Percentiles rank a stretch among this genome's conserved stretches.
These are phyloP conservation scores for Rhamnella rubrinervis DNA, from an alignment of 331 rosid species.

Conservation along the genomic window DNA sequence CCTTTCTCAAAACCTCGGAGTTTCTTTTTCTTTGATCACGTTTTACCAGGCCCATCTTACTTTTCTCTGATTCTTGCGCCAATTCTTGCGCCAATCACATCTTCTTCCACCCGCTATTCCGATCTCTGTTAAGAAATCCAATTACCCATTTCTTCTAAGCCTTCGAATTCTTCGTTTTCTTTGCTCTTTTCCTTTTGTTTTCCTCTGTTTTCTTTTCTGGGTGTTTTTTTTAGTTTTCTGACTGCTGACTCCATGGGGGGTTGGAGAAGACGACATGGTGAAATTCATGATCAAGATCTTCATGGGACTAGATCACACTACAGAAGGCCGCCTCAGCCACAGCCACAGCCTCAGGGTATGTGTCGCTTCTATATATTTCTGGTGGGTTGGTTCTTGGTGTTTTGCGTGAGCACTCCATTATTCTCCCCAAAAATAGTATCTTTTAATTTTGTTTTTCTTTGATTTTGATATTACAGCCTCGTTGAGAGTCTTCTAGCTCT, in stretches of 20 bases:
- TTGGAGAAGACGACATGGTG: constrained; percentile 55
- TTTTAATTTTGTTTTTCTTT: not conserved
- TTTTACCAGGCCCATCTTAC: not conserved
- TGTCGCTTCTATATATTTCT: not conserved
- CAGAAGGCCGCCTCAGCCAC: constrained; percentile 45
- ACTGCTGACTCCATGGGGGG: constrained; percentile 40
- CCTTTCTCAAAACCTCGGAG: constrained; percentile 15
- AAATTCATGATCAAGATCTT: constrained; percentile 36
- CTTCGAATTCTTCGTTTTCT: not conserved
- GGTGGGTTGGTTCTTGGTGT: constrained; percentile 5
- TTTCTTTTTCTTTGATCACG: constrained; percentile 10
- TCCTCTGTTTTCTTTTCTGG: not conserved
- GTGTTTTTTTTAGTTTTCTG: not conserved
- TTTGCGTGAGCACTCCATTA: constrained; percentile 5
- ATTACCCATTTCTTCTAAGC: not conserved
- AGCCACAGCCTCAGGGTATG: constrained; percentile 40
- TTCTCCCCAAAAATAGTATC: not conserved
- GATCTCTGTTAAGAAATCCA: not conserved
- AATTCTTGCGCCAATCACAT: not conserved
- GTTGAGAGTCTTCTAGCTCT: too few species aligned
- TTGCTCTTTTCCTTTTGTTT: not conserved
- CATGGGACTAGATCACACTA: constrained; percentile 32
- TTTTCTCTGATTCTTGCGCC: not conserved
- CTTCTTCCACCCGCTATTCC: not conserved
- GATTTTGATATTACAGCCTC: constrained; percentile 11